phyloP scores from a whole-genome alignment of 1,139 yeast genomes.

The Geotrichum macrosporum region DNA sequence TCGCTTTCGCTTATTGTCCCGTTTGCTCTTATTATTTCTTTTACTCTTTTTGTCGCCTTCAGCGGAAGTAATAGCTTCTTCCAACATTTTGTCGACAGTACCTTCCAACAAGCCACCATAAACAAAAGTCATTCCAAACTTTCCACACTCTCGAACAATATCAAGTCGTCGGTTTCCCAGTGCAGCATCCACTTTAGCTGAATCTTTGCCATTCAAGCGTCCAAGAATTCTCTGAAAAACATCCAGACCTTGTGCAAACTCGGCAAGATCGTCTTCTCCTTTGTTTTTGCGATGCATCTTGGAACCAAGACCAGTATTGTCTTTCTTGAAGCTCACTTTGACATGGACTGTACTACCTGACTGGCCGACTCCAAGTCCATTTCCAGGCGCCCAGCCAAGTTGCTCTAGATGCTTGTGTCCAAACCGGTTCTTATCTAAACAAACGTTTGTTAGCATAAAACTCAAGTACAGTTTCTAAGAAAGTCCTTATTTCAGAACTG shows the following conservation, averaged over 20 bases:
- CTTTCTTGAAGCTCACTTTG: slow-evolving; percentile 75
- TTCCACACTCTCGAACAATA: slow-evolving; percentile 62
- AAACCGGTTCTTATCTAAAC: slow-evolving; percentile 60
- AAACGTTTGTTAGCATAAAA: background rate
- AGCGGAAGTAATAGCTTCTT: no score
- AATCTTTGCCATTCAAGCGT: slow-evolving; percentile 51
- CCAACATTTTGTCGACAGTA: slow-evolving; percentile 63
- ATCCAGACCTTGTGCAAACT: slow-evolving; percentile 86
- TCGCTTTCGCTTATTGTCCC: slow-evolving; percentile 30
- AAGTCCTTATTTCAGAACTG: no score
- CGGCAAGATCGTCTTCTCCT: slow-evolving; percentile 55
- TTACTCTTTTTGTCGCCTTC: slow-evolving; percentile 31
- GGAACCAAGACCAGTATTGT: slow-evolving; percentile 78
- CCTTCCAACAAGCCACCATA: slow-evolving; percentile 78
- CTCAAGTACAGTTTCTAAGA: background rate
- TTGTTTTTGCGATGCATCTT: slow-evolving; percentile 45
- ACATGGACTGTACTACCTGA: slow-evolving; percentile 70
- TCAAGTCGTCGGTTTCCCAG: slow-evolving; percentile 41
- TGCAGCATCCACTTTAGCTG: slow-evolving; percentile 32
- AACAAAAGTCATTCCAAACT: slow-evolving; percentile 83
- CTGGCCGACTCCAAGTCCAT: slow-evolving; percentile 69
- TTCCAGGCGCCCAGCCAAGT: slow-evolving; percentile 90
- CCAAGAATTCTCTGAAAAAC: slow-evolving; percentile 89
- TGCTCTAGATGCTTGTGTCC: slow-evolving; percentile 81
- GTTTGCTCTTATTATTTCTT: slow-evolving; percentile 32